Evolutionary conservation across 1,284 basidiomycete species (phyloP).

Genomic region (Cryptococcus neoformans): DNA sequence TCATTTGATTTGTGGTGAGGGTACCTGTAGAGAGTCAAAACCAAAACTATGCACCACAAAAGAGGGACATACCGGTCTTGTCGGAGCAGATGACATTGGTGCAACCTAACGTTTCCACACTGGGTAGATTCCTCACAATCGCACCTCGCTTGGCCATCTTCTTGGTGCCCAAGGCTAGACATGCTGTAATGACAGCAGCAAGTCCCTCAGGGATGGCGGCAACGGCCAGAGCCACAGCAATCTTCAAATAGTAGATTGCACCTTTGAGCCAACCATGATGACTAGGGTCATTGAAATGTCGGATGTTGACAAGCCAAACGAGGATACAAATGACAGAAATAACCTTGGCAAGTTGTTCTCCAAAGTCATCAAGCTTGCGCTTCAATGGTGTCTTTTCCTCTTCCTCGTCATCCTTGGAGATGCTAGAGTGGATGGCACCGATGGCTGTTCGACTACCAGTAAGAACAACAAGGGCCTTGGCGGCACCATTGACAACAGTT

Average conservation of each 20-base stretch:
- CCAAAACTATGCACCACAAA: neutral
- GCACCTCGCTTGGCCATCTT: slow-evolving; percentile 98
- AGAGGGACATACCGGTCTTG: slow-evolving; percentile 67
- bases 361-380: slow-evolving; percentile 93
- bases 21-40: slow-evolving; percentile 52
- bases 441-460: slow-evolving; percentile 86
- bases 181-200: slow-evolving; percentile 95
- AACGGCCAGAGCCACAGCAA: slow-evolving; percentile 92
- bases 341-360: slow-evolving; percentile 92
- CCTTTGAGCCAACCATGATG: slow-evolving; percentile 87
- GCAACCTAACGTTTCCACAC: slow-evolving; percentile 92
- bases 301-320: slow-evolving; percentile 92
- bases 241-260: slow-evolving; percentile 96
- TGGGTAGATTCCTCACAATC: slow-evolving; percentile 92
- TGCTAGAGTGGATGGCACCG: slow-evolving; percentile 92
- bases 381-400: slow-evolving; percentile 93
- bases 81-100: slow-evolving; percentile 97
- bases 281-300: slow-evolving; percentile 87
- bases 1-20: slow-evolving; percentile 95
- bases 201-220: slow-evolving; percentile 95
- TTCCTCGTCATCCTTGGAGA: slow-evolving; percentile 51
- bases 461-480: slow-evolving; percentile 76
- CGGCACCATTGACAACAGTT: slow-evolving; percentile 86
- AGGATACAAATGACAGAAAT: slow-evolving; percentile 92
- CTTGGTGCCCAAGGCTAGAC: slow-evolving; percentile 89